A percentile compares a stretch with the other conserved stretches of the same genome.
phyloP scores from a whole-genome alignment of 2,329 filamentous ascomycete genomes.

The Escovopsis sp. region DNA sequence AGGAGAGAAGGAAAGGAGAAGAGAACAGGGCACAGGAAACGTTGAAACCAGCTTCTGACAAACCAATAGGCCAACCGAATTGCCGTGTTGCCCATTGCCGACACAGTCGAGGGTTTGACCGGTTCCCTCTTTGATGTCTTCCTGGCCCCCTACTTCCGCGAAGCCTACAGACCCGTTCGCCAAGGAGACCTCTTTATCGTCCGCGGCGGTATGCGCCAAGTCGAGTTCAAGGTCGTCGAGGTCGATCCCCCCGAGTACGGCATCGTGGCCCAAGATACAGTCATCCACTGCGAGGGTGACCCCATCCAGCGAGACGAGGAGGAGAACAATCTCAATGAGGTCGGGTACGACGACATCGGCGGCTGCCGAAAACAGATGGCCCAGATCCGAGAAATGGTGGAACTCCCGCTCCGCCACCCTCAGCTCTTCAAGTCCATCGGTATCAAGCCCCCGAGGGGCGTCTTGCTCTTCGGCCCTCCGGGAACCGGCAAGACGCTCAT shows the following conservation, averaged over 20 bases:
- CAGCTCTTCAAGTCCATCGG: constrained; percentile 99
- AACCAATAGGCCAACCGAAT: constrained; percentile 78
- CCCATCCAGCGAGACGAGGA: constrained; percentile 92
- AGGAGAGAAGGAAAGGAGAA: too few relatives aligned
- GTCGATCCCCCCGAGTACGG: constrained; percentile 97
- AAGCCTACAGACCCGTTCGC: constrained; percentile 92
- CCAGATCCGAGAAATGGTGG: constrained; percentile 96
- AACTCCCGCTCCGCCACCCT: constrained; percentile 88
- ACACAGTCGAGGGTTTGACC: constrained; percentile 94
- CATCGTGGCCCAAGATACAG: constrained; percentile 95
- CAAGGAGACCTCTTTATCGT: constrained; percentile 97
- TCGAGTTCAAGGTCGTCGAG: constrained; percentile 99
- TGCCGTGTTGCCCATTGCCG: constrained; percentile 92
- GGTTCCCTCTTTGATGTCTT: constrained; percentile 98
- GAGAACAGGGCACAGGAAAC: too few relatives aligned
- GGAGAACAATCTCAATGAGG: constrained; percentile 97
- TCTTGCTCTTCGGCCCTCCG: constrained; percentile 88
- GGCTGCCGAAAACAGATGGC: constrained; percentile 99
- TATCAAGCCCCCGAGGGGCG: constrained; percentile 98
- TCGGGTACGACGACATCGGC: constrained; percentile 98
- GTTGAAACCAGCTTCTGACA: background rate
- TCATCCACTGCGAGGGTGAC: constrained; percentile 90
- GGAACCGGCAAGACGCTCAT: constrained; percentile 99
- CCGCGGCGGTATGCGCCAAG: constrained; percentile 94
- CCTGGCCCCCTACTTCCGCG: constrained; percentile 97